A percentile compares a stretch with the other conserved stretches of the same genome.
phyloP scores from a whole-genome alignment of 768 basidiomycete genomes.

The Boletus rubropictus region DNA sequence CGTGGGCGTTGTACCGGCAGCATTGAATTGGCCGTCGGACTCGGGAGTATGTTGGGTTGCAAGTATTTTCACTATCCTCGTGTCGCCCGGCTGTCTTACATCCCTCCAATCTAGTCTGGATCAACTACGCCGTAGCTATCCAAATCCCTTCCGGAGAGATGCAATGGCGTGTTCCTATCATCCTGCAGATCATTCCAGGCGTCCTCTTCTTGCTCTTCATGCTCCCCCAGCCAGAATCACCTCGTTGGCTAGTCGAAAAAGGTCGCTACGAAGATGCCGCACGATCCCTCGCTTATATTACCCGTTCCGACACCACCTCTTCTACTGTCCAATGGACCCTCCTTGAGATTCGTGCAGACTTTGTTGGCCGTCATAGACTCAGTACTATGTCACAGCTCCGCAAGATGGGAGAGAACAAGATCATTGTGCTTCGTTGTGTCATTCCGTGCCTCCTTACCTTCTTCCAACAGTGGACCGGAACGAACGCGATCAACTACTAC shows the following conservation, averaged over 20 bases:
- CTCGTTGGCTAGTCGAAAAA: conserved; percentile 37
- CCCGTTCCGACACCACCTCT: conserved; percentile 26
- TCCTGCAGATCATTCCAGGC: conserved; percentile 37
- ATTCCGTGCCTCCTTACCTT: conserved; percentile 32
- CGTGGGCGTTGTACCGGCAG: conserved; percentile 35
- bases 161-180: too few species aligned
- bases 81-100: background rate
- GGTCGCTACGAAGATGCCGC: conserved; percentile 33
- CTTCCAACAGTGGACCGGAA: conserved; percentile 38
- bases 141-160: too few species aligned
- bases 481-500: conserved; percentile 40
- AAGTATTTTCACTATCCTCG: conserved; percentile 9
- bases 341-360: conserved; percentile 33
- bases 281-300: conserved; percentile 27
- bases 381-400: conserved; percentile 25
- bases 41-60: conserved; percentile 35
- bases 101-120: conserved; percentile 26
- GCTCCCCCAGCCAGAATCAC: conserved; percentile 38
- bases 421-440: conserved; percentile 27
- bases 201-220: conserved; percentile 33
- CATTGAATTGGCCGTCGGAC: conserved; percentile 29
- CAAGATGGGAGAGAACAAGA: conserved; percentile 31
- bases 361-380: conserved; percentile 27
- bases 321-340: conserved; percentile 29
- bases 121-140: conserved; percentile 31